These are phyloP conservation scores for Somion occarium DNA, from an alignment of 1,284 basidiomycete species.

Conservation along the genomic window DNA sequence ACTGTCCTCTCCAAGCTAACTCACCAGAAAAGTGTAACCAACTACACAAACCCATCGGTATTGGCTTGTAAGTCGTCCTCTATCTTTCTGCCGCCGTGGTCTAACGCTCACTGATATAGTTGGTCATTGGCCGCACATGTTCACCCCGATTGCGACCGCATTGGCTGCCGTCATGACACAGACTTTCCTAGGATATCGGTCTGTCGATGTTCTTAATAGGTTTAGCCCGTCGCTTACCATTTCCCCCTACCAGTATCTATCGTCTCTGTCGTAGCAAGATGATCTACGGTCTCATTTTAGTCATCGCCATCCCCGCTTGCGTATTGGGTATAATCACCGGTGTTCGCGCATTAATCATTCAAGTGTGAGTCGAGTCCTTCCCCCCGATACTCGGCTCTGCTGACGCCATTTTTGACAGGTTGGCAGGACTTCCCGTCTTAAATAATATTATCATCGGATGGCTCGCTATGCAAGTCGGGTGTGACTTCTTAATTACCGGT, in stretches of 20 bases:
- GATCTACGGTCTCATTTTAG: conserved; percentile 29
- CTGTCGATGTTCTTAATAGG: conserved; percentile 5
- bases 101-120: conserved; percentile 19
- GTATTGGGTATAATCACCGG: conserved; percentile 34
- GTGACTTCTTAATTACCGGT: conserved; percentile 39
- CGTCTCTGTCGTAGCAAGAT: neutral
- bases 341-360: conserved; percentile 32
- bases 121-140: conserved; percentile 39
- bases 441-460: conserved; percentile 29
- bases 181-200: conserved; percentile 40
- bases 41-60: conserved; percentile 33
- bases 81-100: too few relatives aligned
- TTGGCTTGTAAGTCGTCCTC: conserved; percentile 26
- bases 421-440: conserved; percentile 15
- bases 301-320: conserved; percentile 31
- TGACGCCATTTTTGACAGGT: neutral
- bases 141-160: conserved; percentile 39
- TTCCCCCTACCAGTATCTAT: neutral
- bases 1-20: neutral
- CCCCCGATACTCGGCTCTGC: neutral
- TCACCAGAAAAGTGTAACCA: conserved; percentile 30
- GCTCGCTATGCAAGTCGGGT: conserved; percentile 35
- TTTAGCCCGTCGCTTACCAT: neutral
- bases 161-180: conserved; percentile 40
- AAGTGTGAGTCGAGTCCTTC: conserved; percentile 26